Evolutionary conservation across 768 basidiomycete species (phyloP), one percentile per base, ranked within the genome.

Genomic region (Suillus occidentalis): DNA sequence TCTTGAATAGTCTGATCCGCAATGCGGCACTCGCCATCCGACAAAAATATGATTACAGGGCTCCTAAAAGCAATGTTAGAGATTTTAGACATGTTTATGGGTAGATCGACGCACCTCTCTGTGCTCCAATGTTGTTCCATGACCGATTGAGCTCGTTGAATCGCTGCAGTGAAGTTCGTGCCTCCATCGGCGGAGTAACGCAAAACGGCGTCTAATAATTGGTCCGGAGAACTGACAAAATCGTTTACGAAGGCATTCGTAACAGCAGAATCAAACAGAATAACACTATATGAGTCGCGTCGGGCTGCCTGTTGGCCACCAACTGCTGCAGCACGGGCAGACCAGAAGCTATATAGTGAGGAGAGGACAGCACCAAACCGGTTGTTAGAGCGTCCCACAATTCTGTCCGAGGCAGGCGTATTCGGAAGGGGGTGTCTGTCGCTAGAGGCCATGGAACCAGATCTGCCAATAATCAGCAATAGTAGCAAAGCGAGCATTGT

Each of bases 351-450:
- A 61, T 85, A 71, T 10, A 88, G 67, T 0, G 87, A 82, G 0
- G 86, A 84, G 47, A 83, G 84, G 0, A 87, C 88, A 0, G 87
- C 86, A 0, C 87, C 87, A 20, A 87, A 78, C 37, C 87, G 75
- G 66, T 89, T 83, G 64, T 85, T 71, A 47, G 76, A 74, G 0
- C 61, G 67, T 14, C 70, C 71, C 6, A 68, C 62, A 49, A 87
- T 85, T 42, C 69, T 70, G n/a, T 72, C 65, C 4, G 80, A 77
- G 4, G 64, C 75, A 0, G 85, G 84, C 2, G 83, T 81, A 53
- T 79, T 76, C 0, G 71, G 68, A 5, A 87, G 77, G 0, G 87
- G 87, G 1, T 55, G 71, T 43, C 77, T 75, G 67, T 87, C 87
- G 1, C 0, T n/a, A 0, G 0, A 2, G 3, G 31, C 0, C 87